These are phyloP conservation scores for Lignosus rhinocerotis DNA, from an alignment of 1,284 basidiomycete species.

Conservation along the genomic window DNA sequence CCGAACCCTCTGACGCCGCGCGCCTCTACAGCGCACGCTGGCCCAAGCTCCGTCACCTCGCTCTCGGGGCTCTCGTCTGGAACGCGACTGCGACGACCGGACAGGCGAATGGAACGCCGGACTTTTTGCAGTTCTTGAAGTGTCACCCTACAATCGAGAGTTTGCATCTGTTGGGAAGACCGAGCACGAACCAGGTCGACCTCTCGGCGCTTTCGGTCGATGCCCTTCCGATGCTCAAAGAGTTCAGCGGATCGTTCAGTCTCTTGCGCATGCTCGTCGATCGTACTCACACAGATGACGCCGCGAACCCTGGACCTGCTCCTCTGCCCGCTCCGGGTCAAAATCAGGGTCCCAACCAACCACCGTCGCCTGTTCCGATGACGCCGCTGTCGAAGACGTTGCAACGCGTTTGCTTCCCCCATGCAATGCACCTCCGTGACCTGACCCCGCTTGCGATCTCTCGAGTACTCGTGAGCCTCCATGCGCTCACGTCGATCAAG, in stretches of 20 bases:
- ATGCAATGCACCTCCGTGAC: constrained; percentile 65
- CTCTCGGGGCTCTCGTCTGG: constrained; percentile 62
- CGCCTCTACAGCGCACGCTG: constrained; percentile 52
- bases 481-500: constrained; percentile 54
- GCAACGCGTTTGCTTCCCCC: constrained; percentile 56
- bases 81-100: constrained; percentile 44
- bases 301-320: neutral
- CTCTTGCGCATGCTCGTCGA: constrained; percentile 56
- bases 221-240: constrained; percentile 50
- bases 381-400: constrained; percentile 38
- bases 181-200: constrained; percentile 50
- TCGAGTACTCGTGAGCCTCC: constrained; percentile 52
- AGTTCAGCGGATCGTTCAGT: constrained; percentile 61
- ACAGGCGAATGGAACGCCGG: constrained; percentile 42
- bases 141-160: constrained; percentile 55
- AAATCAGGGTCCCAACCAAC: constrained; percentile 11
- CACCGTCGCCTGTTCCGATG: constrained; percentile 4
- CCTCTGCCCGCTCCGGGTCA: neutral
- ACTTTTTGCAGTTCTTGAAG: constrained; percentile 67
- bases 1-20: constrained; percentile 44
- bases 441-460: constrained; percentile 61
- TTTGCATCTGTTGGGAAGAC: constrained; percentile 55
- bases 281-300: constrained; percentile 13
- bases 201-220: constrained; percentile 47
- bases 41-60: constrained; percentile 58